Evolutionary conservation across 1,284 basidiomycete genomes (phyloP).

Genomic region (Fistulina hepatica): DNA sequence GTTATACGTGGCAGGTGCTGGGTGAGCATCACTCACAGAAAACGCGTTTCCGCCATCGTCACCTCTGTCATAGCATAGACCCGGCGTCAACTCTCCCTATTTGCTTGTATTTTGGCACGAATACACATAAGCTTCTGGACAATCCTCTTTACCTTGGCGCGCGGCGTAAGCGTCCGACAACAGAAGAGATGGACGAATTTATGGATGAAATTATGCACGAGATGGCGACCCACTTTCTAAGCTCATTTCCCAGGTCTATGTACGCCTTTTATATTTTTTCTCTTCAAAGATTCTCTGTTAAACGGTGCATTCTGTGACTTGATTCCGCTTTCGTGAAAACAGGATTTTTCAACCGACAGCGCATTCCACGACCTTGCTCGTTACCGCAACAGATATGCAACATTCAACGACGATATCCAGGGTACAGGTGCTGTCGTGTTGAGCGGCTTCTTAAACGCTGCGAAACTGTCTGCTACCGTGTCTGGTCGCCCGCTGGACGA

Average conservation of each 20-base stretch:
- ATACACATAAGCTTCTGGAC: constrained; percentile 71
- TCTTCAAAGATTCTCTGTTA: constrained; percentile 7
- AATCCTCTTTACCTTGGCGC: constrained; percentile 90
- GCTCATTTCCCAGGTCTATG: constrained; percentile 85
- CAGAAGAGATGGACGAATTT: constrained; percentile 64
- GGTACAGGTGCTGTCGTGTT: constrained; percentile 89
- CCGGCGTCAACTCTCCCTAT: constrained; percentile 82
- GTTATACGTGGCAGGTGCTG: constrained; percentile 83
- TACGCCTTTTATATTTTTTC: constrained; percentile 21
- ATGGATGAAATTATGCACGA: constrained; percentile 92
- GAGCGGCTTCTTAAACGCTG: constrained; percentile 84
- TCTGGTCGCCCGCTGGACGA: constrained; percentile 59
- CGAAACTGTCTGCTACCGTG: constrained; percentile 63
- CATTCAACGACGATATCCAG: constrained; percentile 89
- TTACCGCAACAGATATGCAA: constrained; percentile 64
- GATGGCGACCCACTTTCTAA: constrained; percentile 64
- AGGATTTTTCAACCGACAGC: constrained; percentile 82
- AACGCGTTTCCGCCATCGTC: background rate
- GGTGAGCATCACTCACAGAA: constrained; percentile 34
- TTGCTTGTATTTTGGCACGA: constrained; percentile 79
- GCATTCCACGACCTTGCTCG: constrained; percentile 75
- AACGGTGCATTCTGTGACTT: constrained; percentile 3
- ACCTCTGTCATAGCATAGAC: constrained; percentile 55
- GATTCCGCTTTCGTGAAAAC: too few species aligned
- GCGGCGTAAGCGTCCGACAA: constrained; percentile 56